phyloP scores from a whole-genome alignment of 805 yeast genomes.

The Candida namnaoensis region DNA sequence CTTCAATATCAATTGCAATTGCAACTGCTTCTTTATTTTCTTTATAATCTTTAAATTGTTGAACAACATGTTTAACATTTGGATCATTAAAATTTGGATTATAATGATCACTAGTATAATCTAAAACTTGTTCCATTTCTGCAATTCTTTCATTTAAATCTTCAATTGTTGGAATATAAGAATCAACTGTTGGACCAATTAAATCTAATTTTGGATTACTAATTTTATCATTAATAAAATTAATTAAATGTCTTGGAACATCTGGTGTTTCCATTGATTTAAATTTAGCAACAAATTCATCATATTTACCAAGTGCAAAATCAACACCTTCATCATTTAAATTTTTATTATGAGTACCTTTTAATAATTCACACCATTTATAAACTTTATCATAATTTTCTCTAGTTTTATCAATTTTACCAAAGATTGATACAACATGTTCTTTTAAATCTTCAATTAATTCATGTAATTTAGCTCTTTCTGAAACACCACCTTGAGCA shows the following conservation, averaged over 20 bases:
- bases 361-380: conserved; percentile 6
- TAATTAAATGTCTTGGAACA: neutral
- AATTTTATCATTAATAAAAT: too few species aligned
- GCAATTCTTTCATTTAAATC: conserved; percentile 12
- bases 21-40: neutral
- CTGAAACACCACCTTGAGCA: neutral
- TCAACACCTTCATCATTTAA: conserved; percentile 86
- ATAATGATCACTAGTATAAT: conserved; percentile 40
- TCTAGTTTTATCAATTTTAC: conserved; percentile 12
- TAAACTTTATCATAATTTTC: conserved; percentile 38
- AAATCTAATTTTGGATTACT: too few species aligned
- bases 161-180: neutral
- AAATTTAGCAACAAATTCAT: conserved; percentile 26
- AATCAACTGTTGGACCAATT: too few species aligned
- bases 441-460: too few species aligned
- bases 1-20: neutral
- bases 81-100: conserved; percentile 74
- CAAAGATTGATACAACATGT: neutral
- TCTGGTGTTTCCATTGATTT: conserved; percentile 7
- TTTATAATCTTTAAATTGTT: conserved; percentile 37
- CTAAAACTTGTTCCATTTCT: conserved; percentile 34
- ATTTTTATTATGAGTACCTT: conserved; percentile 63
- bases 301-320: conserved; percentile 48
- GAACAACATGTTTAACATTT: conserved; percentile 57
- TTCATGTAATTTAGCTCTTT: too few species aligned